Base-by-base conservation (phyloP, 2,329 filamentous ascomycete genomes). In the Exophiala sideris region DNA sequence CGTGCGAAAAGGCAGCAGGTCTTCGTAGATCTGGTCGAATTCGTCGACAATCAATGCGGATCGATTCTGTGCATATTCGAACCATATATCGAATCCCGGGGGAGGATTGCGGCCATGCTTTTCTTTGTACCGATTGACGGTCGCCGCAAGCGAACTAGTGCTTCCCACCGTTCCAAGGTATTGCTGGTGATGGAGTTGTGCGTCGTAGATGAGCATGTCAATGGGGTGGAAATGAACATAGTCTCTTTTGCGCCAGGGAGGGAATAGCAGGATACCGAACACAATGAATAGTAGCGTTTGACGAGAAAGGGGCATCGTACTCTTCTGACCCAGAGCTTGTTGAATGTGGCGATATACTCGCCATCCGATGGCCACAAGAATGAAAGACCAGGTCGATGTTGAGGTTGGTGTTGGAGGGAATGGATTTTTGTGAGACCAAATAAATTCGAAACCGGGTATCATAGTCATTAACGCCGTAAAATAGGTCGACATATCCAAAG, bases 1-100 rank as follows among this genome's bases (percentile, higher is more conserved):
- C 2, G 77, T 73, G 44, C 76, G 78, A 59, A 84, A 85, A 1
- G 80, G 80, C 6, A 78, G 67, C 7, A 85, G 65, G 59, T 84
- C 80, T 18, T 76, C 65, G 56, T 83, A 68, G 12, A 85, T 82
- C 58, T 78, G 79, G 66, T 84, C 80, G 57, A 78, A 85, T 58
- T 83, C 79, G 57, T 85, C 82, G 45, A 84, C 79, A 7, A 84
- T 67, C 3, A 76, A 64, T 1, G 79, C 79, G 11, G 74, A 76
- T 36, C 75, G 75, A 5, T 67, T 73, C 4, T 70, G 75, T 1
- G 82, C 81, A 64, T 77, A 84, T 35, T 76, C 65, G 61, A 80
- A 84, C 82, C 82, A 85, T 53, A 75, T 70, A 57, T 84, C 79
- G 59, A 85, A 85, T 10, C 77, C 76, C 8, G 82, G 81, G 21